Percentiles rank a stretch among this genome's conserved stretches.
Conservation (phyloP, 2,329 filamentous ascomycete species). For the Botrytis deweyae region DNA sequence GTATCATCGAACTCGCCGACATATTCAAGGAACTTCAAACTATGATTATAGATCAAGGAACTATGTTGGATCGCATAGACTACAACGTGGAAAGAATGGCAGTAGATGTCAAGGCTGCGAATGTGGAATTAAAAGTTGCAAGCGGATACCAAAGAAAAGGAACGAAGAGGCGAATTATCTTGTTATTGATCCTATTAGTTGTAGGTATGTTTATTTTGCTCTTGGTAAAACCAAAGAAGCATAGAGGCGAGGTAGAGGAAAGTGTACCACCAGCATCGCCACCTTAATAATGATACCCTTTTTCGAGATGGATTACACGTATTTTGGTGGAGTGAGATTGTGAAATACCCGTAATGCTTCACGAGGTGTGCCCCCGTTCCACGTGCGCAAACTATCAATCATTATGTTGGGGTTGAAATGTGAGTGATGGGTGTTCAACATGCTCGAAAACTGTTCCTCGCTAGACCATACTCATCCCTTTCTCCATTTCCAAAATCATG, state of each 20-base stretch:
- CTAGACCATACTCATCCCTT: neutral
- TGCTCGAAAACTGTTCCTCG: too few relatives aligned
- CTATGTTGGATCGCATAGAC: slow-evolving; percentile 90
- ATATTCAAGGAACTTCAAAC: slow-evolving; percentile 94
- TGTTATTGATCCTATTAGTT: slow-evolving; percentile 82
- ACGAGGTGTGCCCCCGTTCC: too few relatives aligned
- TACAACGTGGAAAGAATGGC: slow-evolving; percentile 97
- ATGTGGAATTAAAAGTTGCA: slow-evolving; percentile 86
- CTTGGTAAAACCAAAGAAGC: slow-evolving; percentile 59
- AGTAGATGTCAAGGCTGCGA: slow-evolving; percentile 87
- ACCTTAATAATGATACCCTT: slow-evolving; percentile 13
- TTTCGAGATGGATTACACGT: neutral
- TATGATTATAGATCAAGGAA: slow-evolving; percentile 93
- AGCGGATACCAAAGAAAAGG: slow-evolving; percentile 85
- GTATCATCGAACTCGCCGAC: slow-evolving; percentile 94
- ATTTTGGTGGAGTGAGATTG: neutral
- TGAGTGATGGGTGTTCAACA: neutral
- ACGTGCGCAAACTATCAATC: neutral
- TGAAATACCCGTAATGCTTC: neutral
- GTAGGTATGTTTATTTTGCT: slow-evolving; percentile 84
- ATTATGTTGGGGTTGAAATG: neutral
- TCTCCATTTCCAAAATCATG: neutral
- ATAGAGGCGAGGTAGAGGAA: slow-evolving; percentile 28
- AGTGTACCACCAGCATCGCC: slow-evolving; percentile 34
- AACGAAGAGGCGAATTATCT: slow-evolving; percentile 88